phyloP scores from a whole-genome alignment of 1,139 yeast genomes.

The Nakaseomyces nivariensis region DNA sequence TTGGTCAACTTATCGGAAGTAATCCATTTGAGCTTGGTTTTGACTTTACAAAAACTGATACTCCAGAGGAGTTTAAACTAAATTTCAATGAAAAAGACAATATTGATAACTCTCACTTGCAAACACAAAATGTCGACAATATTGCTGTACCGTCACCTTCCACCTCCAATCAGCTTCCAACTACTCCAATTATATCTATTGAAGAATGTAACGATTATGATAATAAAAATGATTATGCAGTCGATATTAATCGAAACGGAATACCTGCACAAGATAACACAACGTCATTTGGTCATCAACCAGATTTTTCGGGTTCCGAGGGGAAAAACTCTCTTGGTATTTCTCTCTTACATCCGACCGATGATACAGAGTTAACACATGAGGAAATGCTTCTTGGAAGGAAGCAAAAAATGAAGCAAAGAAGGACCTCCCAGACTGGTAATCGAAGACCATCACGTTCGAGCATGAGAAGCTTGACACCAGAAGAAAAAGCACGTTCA shows the following conservation, averaged over 20 bases:
- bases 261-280: not conserved
- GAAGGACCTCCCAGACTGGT: constrained; percentile 12
- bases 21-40: constrained; percentile 1
- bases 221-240: not conserved
- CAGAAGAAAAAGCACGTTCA: constrained; percentile 30
- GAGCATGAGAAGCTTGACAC: constrained; percentile 15
- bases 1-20: constrained; percentile 11
- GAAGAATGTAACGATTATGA: constrained; percentile 15
- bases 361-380: constrained; percentile 9
- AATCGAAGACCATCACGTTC: constrained; percentile 16
- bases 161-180: constrained; percentile 5
- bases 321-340: not conserved
- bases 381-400: constrained; percentile 25
- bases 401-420: constrained; percentile 8
- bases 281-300: not conserved
- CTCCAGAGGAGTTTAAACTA: constrained; percentile 1
- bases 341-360: constrained; percentile 3
- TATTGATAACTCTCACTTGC: not conserved
- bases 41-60: constrained; percentile 2
- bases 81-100: not conserved
- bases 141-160: constrained; percentile 2
- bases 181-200: constrained; percentile 21
- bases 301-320: not conserved
- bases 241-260: not conserved
- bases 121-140: not conserved